Conservation (phyloP, 768 basidiomycete species). For the Cystobasidium onofrii region DNA sequence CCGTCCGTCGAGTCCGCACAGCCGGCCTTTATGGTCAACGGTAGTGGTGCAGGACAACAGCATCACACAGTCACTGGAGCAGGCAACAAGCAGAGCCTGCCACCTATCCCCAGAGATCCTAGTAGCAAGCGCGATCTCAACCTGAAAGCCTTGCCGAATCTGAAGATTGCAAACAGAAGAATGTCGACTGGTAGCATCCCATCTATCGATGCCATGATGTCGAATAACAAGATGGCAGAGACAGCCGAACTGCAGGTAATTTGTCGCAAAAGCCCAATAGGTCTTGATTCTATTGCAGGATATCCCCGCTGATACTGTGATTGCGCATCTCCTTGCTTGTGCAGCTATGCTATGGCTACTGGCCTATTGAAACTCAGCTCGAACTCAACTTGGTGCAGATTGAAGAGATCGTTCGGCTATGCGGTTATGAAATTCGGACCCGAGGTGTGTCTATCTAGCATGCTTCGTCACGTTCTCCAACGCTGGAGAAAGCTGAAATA, state of each 20-base stretch:
- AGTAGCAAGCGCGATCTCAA: not conserved
- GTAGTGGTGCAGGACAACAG: not conserved
- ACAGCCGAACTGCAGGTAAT: conserved; percentile 7
- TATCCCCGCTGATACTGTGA: not conserved
- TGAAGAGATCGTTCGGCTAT: conserved; percentile 26
- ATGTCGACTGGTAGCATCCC: conserved; percentile 23
- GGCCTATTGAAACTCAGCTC: conserved; percentile 30
- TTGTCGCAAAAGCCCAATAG: not conserved
- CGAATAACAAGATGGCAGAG: not conserved
- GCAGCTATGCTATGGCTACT: conserved; percentile 36
- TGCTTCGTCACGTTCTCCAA: too few species aligned
- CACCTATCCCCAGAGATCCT: not conserved
- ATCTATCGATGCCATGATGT: not conserved
- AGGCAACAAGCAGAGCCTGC: not conserved
- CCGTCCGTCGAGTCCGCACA: not conserved
- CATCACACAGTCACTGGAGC: not conserved
- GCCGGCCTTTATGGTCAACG: not conserved
- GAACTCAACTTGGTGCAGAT: conserved; percentile 20
- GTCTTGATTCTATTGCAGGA: too few species aligned
- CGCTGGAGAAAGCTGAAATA: not conserved
- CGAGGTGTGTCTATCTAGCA: conserved; percentile 9
- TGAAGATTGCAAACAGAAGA: not conserved
- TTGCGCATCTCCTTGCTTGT: not conserved
- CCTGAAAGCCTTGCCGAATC: not conserved
- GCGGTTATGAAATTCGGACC: conserved; percentile 26